These are phyloP conservation scores for Chlamydomonas sp. DNA, from an alignment of 139 green algal species.

Conservation along the genomic window DNA sequence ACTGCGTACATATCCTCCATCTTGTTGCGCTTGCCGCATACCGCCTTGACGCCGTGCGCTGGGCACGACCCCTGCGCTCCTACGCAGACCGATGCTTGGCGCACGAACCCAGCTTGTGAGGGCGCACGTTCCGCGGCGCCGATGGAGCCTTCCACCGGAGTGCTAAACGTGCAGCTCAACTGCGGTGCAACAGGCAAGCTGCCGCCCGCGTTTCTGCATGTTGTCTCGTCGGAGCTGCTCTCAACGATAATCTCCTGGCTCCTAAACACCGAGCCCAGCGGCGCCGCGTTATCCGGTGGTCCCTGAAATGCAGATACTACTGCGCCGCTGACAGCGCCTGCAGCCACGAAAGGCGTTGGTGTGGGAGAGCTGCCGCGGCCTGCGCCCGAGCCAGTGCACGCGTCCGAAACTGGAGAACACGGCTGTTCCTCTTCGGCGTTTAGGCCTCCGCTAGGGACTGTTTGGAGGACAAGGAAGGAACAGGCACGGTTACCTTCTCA, in stretches of 20 bases:
- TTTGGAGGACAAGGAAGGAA: no score
- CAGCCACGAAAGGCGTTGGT: conserved; percentile 17
- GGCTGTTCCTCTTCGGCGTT: no score
- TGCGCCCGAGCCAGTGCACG: neutral
- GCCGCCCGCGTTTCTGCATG: no score
- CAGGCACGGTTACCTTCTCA: no score
- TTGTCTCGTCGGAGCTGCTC: conserved; percentile 17
- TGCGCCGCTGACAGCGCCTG: neutral
- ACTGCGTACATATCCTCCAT: conserved; percentile 79
- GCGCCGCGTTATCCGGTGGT: neutral
- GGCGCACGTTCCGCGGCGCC: neutral
- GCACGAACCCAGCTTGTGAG: neutral
- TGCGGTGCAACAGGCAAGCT: neutral
- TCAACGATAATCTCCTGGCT: conserved; percentile 29
- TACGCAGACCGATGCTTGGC: conserved; percentile 13
- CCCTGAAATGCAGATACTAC: conserved; percentile 28
- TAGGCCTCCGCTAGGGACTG: no score
- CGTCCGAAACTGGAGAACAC: no score
- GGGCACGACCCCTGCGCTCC: conserved; percentile 40
- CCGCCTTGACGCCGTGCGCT: conserved; percentile 70
- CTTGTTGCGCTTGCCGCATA: conserved; percentile 71
- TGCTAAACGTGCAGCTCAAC: conserved; percentile 18
- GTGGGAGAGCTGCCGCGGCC: neutral
- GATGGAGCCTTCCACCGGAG: neutral
- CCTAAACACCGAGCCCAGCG: conserved; percentile 25